Percentiles rank a stretch among this genome's conserved stretches.
Evolutionary conservation across 495 filamentous ascomycete genomes (phyloP).

Genomic region (Penicillium pulvis): DNA sequence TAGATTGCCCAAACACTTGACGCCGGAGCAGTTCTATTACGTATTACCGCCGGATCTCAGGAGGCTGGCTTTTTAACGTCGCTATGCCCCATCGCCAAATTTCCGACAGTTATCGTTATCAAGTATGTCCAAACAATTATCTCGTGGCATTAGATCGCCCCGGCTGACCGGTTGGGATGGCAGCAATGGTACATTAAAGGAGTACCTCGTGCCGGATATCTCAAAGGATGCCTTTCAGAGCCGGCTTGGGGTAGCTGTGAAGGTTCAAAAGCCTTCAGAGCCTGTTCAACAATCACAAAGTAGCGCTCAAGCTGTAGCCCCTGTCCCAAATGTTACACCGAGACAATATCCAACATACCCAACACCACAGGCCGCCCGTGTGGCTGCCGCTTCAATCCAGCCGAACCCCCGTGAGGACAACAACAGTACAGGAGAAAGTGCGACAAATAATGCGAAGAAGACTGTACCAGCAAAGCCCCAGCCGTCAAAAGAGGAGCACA

Average conservation of each 20-base stretch:
- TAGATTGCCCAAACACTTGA: conserved; percentile 53
- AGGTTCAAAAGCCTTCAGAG: conserved; percentile 9
- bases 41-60: conserved; percentile 66
- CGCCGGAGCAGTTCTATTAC: conserved; percentile 64
- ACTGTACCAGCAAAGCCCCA: conserved; percentile 9
- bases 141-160: not conserved
- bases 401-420: not conserved
- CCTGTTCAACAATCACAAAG: conserved; percentile 12
- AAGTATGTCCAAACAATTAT: conserved; percentile 48
- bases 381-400: not conserved
- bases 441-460: not conserved
- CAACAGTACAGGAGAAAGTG: not conserved
- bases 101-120: conserved; percentile 78
- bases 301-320: not conserved
- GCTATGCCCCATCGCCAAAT: conserved; percentile 72
- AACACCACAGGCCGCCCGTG: not conserved
- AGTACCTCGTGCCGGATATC: conserved; percentile 63
- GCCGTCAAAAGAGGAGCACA: not conserved
- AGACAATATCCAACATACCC: not conserved
- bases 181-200: conserved; percentile 62
- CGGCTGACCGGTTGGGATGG: conserved; percentile 7
- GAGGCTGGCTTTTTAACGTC: conserved; percentile 81
- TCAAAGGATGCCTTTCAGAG: conserved; percentile 58
- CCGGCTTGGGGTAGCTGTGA: conserved; percentile 47
- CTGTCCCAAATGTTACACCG: not conserved